Evolutionary conservation across 768 basidiomycete species (phyloP).

Genomic region (Lepiota brunneoincarnata): DNA sequence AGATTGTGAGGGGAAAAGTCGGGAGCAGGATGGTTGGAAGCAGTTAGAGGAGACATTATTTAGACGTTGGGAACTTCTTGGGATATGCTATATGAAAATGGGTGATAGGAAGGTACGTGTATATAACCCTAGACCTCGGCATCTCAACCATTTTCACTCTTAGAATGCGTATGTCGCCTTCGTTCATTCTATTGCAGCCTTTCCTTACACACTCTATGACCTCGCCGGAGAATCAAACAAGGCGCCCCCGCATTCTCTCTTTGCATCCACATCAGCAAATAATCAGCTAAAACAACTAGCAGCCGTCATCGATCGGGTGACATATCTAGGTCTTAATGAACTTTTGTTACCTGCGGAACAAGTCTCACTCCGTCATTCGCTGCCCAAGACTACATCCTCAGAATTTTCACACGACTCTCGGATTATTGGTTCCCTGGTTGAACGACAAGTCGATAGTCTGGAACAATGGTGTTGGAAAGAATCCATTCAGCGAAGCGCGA

Average conservation of each 20-base stretch:
- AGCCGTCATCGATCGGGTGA: conserved; percentile 59
- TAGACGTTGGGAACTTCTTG: conserved; percentile 80
- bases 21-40: conserved; percentile 41
- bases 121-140: conserved; percentile 2
- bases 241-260: conserved; percentile 28
- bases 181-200: conserved; percentile 45
- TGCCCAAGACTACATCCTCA: conserved; percentile 7
- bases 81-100: conserved; percentile 72
- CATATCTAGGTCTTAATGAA: conserved; percentile 67
- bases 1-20: conserved; percentile 15
- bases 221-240: conserved; percentile 34
- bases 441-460: conserved; percentile 57
- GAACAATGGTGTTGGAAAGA: conserved; percentile 58
- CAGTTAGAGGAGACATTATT: conserved; percentile 64
- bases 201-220: conserved; percentile 45
- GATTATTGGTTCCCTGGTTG: conserved; percentile 55
- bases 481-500: conserved; percentile 39
- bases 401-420: conserved; percentile 7
- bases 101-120: conserved; percentile 68
- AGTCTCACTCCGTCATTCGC: conserved; percentile 41
- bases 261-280: conserved; percentile 29
- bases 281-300: conserved; percentile 52
- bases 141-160: background rate
- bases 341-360: conserved; percentile 49
- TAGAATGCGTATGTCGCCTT: conserved; percentile 65